Evolutionary conservation across 371 early-diverging fungal genomes (phyloP), one percentile per base, ranked within the genome.

Genomic region (Dichotomocladium elegans): DNA sequence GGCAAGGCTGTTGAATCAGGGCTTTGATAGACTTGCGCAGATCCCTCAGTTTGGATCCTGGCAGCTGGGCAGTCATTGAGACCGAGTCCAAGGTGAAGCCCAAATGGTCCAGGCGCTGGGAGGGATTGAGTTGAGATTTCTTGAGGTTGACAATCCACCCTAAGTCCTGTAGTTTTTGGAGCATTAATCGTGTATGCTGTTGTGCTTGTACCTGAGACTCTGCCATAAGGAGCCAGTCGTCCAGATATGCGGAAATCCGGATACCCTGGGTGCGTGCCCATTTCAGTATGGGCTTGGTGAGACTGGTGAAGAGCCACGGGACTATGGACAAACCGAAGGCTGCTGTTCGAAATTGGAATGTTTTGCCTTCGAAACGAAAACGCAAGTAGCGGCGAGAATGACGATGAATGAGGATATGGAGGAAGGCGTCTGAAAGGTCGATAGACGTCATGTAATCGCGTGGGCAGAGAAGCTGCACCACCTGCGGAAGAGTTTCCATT

Each of bases 271-370:
- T 30, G 5, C 66, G 61, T 0, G 64, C 58, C 64, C 63, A 61
- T 0, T 42, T 41, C 17, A 76, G 48, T 5, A 71, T 41, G 11
- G 70, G 68, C 12, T 46, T 25, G 25, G 58, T 41, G 3, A 68
- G 14, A 41, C 61, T 59, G 33, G 69, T 70, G 55, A 68, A 70
- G 3, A 68, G 50, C 27, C 50, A 55, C 2, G 71, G 71, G 12
- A 60, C 53, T 0, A 53, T 17, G 14, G 64, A 63, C 0, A 74
- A 60, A 2, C 72, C 66, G 49, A 72, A 70, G 0, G 62, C 63
- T 0, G 67, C 59, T 3, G 60, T 57, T 11, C 58, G 15, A 50
- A 68, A 67, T 44, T 66, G 71, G 50, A 55, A 71, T 0, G 44
- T 49, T 0, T 48, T 8, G 24, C 44, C 52, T 24, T 55, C 47